Evolutionary conservation across 495 filamentous ascomycete species (phyloP).

Genomic region (Penicillium canescens): DNA sequence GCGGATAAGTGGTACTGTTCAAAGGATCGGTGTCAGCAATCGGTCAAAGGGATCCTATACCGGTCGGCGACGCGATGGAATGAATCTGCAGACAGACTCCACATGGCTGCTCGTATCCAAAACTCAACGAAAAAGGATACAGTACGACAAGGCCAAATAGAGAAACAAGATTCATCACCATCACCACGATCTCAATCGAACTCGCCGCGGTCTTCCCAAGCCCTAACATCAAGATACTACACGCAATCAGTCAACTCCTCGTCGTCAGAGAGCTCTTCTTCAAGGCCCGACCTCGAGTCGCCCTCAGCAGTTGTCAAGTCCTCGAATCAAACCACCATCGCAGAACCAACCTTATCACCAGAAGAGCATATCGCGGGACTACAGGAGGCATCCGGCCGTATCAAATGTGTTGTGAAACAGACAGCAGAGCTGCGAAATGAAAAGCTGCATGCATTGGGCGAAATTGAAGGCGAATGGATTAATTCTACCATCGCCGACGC

Average conservation of each 20-base stretch:
- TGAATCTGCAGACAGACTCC: conserved; percentile 1
- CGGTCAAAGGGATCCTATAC: not conserved
- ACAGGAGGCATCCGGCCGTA: not conserved
- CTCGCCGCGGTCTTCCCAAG: not conserved
- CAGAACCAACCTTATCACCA: not conserved
- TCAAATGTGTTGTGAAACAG: not conserved
- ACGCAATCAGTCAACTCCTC: not conserved
- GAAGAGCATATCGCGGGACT: not conserved
- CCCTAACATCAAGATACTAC: not conserved
- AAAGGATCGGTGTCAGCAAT: conserved; percentile 3
- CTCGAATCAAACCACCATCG: not conserved
- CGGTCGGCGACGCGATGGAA: conserved; percentile 3
- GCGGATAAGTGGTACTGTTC: not conserved
- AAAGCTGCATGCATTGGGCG: not conserved
- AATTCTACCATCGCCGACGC: conserved; percentile 1
- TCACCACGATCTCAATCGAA: not conserved
- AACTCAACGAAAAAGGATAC: not conserved
- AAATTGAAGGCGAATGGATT: conserved; percentile 10
- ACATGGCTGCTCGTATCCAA: conserved; percentile 1
- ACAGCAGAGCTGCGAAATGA: not conserved
- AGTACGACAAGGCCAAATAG: not conserved
- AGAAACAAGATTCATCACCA: not conserved
- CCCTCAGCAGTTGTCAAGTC: not conserved
- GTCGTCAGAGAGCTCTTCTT: not conserved
- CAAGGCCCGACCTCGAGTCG: not conserved